phyloP scores from a whole-genome alignment of 495 filamentous ascomycete genomes.

The Hypoxylon cercidicola region DNA sequence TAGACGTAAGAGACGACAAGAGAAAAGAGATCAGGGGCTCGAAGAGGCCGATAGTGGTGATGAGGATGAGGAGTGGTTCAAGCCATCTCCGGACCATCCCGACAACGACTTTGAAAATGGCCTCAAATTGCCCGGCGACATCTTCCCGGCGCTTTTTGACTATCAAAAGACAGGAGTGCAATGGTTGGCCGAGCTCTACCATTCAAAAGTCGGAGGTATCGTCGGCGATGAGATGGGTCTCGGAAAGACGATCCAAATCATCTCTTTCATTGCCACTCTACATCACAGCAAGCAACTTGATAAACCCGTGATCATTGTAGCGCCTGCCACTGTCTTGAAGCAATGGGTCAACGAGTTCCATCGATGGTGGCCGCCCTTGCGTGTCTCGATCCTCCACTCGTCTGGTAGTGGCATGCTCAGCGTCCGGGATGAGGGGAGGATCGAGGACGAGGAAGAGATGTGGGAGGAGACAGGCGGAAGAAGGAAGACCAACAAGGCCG shows the following conservation, averaged over 20 bases:
- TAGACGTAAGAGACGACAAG: slow-evolving; percentile 59
- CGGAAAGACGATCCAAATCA: slow-evolving; percentile 93
- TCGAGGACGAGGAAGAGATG: slow-evolving; percentile 72
- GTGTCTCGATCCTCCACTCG: slow-evolving; percentile 93
- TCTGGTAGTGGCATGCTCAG: slow-evolving; percentile 97
- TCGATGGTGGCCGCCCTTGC: slow-evolving; percentile 94
- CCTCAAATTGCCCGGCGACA: slow-evolving; percentile 86
- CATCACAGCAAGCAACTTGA: slow-evolving; percentile 87
- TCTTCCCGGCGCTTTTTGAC: slow-evolving; percentile 88
- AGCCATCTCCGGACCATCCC: slow-evolving; percentile 80
- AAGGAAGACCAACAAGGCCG: slow-evolving; percentile 65
- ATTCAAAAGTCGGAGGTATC: slow-evolving; percentile 90
- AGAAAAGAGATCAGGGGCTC: slow-evolving; percentile 43
- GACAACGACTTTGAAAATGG: slow-evolving; percentile 79
- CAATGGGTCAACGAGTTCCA: slow-evolving; percentile 99
- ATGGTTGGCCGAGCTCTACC: slow-evolving; percentile 95
- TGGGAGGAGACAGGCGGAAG: slow-evolving; percentile 57
- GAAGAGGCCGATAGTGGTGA: slow-evolving; percentile 52
- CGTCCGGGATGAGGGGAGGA: slow-evolving; percentile 70
- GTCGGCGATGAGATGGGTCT: slow-evolving; percentile 98
- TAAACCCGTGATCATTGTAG: slow-evolving; percentile 88
- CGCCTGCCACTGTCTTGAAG: slow-evolving; percentile 91
- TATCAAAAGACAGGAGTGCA: slow-evolving; percentile 96
- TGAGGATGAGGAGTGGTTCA: slow-evolving; percentile 80
- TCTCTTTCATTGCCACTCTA: slow-evolving; percentile 88